Evolutionary conservation across 805 yeast genomes (phyloP), one percentile per base, ranked within the genome.

Genomic region (Priceomyces haplophilus): DNA sequence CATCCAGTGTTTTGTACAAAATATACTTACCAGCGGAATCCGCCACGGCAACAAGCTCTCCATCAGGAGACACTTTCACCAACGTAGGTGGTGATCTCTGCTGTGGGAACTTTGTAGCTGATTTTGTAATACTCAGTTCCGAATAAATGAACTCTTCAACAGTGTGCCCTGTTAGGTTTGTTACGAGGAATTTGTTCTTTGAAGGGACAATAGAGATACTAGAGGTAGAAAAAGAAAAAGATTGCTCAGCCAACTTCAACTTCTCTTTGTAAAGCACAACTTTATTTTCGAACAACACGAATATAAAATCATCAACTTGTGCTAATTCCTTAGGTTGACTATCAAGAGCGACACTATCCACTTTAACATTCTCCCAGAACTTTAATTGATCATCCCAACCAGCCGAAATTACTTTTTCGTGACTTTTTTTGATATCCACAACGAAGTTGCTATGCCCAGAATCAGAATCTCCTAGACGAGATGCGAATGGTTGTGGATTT

Each of bases 361-460:
- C 43, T 3, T 40, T 41, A 11, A 45, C 51, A n/a, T 47, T 47
- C 11, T 54, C 45, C 71, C 73, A 65, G 12, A 58, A 34, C 55
- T 76, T 78, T 36, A 89, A 54, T 11, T 78, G 78, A 56, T 88
- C 96, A 63, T 91, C 99, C 98, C 98, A 93, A 3, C 90, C 95
- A 16, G 80, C 70, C n/a, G 88, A 72, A 15, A 79, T 54, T 5
- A 64, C 41, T 0, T 61, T 54, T 0, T 58, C 61, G 10, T 56
- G 54, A 51, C 55, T 19, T 51, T 29, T 41, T 13, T 61, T 47
- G 13, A 77, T 74, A 2, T 82, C 81, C 25, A 78, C 80, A 35
- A 91, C 75, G 48, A 83, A 75, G 50, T 89, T 88, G 0, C 76
- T 57, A 61, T 90, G 97, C 2, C 66, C 64, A 1, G 62, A 58